Percentiles rank a stretch among this genome's conserved stretches.
Evolutionary conservation across 352 stramenopile genomes (phyloP).

Genomic region (Globisporangium paroecandrum): DNA sequence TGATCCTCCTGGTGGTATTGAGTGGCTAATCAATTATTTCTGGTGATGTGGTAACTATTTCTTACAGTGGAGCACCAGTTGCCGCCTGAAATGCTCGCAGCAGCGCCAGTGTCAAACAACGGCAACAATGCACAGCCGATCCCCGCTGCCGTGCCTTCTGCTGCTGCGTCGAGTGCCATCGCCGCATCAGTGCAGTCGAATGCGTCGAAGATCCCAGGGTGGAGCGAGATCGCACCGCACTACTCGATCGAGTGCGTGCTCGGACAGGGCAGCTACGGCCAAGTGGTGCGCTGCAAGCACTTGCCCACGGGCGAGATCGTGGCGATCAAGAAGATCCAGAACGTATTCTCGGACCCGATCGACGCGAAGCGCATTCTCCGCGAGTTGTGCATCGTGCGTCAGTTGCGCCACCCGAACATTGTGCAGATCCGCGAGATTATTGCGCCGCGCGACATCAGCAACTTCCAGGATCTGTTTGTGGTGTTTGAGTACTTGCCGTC

Average conservation of each 20-base stretch:
- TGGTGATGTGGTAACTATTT: constrained; percentile 10
- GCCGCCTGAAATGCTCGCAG: constrained; percentile 9
- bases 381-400: constrained; percentile 79
- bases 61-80: constrained; percentile 13
- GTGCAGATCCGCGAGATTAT: constrained; percentile 88
- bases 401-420: constrained; percentile 85
- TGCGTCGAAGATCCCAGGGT: constrained; percentile 71
- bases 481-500: constrained; percentile 86
- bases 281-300: constrained; percentile 86
- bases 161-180: constrained; percentile 9
- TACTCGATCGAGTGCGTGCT: constrained; percentile 87
- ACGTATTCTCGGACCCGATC: constrained; percentile 86
- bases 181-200: constrained; percentile 39
- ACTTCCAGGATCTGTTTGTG: constrained; percentile 82
- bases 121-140: not conserved
- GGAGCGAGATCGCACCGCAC: constrained; percentile 75
- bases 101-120: not conserved
- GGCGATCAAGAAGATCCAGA: constrained; percentile 88
- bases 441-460: constrained; percentile 60
- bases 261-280: constrained; percentile 81
- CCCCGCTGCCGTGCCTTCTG: not conserved
- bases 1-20: not conserved
- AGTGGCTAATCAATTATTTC: not conserved
- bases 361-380: constrained; percentile 85
- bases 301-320: constrained; percentile 85